Base-by-base conservation (phyloP, 192 early-diverging fungal genomes). In the Pilobolus umbonatus region DNA sequence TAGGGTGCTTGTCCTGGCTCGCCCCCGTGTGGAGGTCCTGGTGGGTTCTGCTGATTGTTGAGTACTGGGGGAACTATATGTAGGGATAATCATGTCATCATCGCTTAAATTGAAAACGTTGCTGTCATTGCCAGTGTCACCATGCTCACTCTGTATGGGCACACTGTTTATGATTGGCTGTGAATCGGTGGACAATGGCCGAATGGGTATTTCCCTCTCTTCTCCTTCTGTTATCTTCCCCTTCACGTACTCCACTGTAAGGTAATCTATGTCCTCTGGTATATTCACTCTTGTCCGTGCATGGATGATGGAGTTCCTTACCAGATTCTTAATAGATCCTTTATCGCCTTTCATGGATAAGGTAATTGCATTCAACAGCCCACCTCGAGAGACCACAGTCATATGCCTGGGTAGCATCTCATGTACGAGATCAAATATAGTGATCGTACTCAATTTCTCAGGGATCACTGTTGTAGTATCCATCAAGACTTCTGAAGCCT, bases 401-500 rank as follows among this genome's bases (percentile, higher is more conserved):
- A 55, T 10, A 48, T 56, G 24, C n/a, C 36, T 49, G 15, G 31
- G 12, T 19, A 43, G 24, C 11, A 56, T 14, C 11, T 56, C 55
- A 28, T 56, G 14, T 42, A 25, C 38, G 22, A 56, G 31, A 39
- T 56, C 40, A 7, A 43, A 36, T 1, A 34, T 21, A 6, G 19
- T 21, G 7, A 44, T 5, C 8, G 12, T 1, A 34, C 47, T 26
- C 31, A 46, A 28, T 24, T n/a, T 26, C 35, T 59, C 57, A 21
- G 44, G 44, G 2, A 46, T 21, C 0, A 44, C 17, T 17, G 31
- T 58, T 14, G 57, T 45, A 28, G 26, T 22, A 46, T 86, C 19
- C 80, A 60, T 15, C 68, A 73, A 4, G 59, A 47, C 22, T 8
- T 42, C 50, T 29, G 50, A 25, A 11, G 60, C 60, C 36, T 36